Evolutionary conservation across 1,284 basidiomycete species (phyloP).

Genomic region (Ceratobasidium sp.): DNA sequence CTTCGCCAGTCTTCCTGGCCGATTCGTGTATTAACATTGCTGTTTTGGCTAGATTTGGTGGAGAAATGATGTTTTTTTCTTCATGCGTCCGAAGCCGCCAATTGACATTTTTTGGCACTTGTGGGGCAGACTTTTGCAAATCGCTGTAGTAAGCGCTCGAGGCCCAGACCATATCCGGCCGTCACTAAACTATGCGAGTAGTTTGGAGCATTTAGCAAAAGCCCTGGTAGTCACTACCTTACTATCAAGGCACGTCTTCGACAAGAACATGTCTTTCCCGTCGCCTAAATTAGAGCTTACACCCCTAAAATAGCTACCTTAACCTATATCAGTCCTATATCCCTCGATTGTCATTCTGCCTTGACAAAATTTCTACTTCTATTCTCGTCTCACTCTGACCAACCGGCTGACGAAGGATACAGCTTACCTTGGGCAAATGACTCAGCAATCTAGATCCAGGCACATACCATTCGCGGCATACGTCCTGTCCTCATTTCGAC

Average conservation of each 20-base stretch:
- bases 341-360: background rate
- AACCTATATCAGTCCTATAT: background rate
- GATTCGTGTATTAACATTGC: no score
- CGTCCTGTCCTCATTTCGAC: no score
- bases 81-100: no score
- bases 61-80: no score
- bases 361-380: no score
- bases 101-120: no score
- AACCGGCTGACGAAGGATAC: background rate
- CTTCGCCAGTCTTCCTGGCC: no score
- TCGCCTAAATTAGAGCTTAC: background rate
- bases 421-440: conserved; percentile 1
- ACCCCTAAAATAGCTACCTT: background rate
- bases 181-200: conserved; percentile 36
- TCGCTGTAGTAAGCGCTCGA: background rate
- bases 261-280: conserved; percentile 1
- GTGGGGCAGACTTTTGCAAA: no score
- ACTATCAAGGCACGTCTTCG: conserved; percentile 40
- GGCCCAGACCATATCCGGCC: background rate
- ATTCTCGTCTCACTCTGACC: no score
- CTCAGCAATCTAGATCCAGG: no score
- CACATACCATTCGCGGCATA: no score
- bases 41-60: no score
- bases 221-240: conserved; percentile 20
- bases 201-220: conserved; percentile 42